A percentile compares a stretch with the other conserved stretches of the same genome.
Conservation (phyloP, 495 filamentous ascomycete species). For the Xylona heveae region DNA sequence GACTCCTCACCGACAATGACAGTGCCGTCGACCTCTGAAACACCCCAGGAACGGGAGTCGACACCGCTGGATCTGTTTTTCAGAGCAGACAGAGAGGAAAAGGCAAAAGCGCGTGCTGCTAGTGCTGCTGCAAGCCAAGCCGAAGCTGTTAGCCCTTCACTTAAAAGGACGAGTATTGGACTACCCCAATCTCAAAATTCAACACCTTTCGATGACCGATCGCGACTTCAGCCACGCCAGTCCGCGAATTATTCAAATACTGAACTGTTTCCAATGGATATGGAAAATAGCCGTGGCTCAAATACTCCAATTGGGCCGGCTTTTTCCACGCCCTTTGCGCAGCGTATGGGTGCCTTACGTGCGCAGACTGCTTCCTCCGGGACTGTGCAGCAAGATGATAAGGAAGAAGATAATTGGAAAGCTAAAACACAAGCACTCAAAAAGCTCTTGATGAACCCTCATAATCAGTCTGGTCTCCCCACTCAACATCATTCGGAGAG, state of each 20-base stretch:
- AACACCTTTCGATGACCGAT: no score
- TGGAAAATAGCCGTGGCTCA: slow-evolving; percentile 29
- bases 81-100: slow-evolving; percentile 60
- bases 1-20: slow-evolving; percentile 13
- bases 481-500: no score
- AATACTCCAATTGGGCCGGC: slow-evolving; percentile 32
- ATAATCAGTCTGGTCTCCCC: no score
- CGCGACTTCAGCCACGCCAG: slow-evolving; percentile 14
- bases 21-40: slow-evolving; percentile 14
- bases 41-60: slow-evolving; percentile 27
- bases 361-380: slow-evolving; percentile 6
- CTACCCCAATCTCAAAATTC: no score
- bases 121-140: no score
- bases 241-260: slow-evolving; percentile 18
- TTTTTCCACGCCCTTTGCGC: slow-evolving; percentile 44
- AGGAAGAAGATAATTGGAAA: slow-evolving; percentile 4
- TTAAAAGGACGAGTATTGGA: no score
- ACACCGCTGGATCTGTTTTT: slow-evolving; percentile 82
- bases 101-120: slow-evolving; percentile 34
- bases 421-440: slow-evolving; percentile 6
- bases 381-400: not conserved
- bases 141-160: no score
- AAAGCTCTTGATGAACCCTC: no score
- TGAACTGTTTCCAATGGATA: slow-evolving; percentile 43
- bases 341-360: slow-evolving; percentile 37